Evolutionary conservation across 768 basidiomycete species (phyloP).

Genomic region (Sarcomyxa edulis): DNA sequence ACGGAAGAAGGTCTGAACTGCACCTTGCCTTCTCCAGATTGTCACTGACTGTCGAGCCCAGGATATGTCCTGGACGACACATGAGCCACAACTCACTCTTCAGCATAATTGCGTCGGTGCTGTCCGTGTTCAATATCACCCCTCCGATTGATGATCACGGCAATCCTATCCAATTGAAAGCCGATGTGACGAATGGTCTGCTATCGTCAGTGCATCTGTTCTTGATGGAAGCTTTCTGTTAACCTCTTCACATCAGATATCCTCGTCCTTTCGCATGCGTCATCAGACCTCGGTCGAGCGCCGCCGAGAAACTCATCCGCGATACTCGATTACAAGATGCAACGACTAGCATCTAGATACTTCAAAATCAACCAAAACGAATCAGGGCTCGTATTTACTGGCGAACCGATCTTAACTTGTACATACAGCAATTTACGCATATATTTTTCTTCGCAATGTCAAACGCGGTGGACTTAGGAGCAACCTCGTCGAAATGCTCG

Average conservation of each 20-base stretch:
- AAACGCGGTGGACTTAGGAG: no score
- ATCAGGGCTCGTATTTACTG: no score
- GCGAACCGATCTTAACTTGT: no score
- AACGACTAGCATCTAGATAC: no score
- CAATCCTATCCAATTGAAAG: neutral
- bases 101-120: slow-evolving; percentile 1
- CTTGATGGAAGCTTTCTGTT: neutral
- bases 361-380: no score
- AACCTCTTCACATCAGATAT: neutral
- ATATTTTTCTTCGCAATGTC: no score
- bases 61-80: slow-evolving; percentile 4
- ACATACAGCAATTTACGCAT: no score
- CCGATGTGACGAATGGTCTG: neutral
- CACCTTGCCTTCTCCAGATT: neutral
- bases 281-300: slow-evolving; percentile 1
- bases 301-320: slow-evolving; percentile 3
- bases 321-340: no score
- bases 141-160: slow-evolving; percentile 1
- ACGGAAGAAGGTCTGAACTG: slow-evolving; percentile 3
- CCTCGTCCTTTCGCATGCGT: slow-evolving; percentile 2
- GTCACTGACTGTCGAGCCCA: neutral
- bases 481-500: no score
- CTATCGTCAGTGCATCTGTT: neutral
- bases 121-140: slow-evolving; percentile 4
- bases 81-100: slow-evolving; percentile 1